These are phyloP conservation scores for Naganishia cerealis DNA, from an alignment of 1,284 basidiomycete genomes.

Conservation along the genomic window DNA sequence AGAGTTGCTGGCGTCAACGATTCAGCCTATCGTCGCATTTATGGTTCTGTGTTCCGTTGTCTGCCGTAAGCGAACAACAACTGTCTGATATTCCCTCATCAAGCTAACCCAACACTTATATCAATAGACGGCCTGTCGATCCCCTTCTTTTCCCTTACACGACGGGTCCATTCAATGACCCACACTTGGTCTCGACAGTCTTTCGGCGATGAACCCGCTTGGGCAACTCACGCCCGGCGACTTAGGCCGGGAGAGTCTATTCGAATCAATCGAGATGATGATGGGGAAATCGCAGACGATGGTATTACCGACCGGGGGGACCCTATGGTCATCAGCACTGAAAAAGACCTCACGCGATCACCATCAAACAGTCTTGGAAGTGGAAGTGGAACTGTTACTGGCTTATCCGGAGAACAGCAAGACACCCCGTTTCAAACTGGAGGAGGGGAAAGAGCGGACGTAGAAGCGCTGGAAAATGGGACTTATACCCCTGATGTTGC, in stretches of 20 bases:
- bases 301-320: slow-evolving; percentile 35
- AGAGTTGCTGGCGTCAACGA: slow-evolving; percentile 68
- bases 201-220: slow-evolving; percentile 62
- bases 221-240: slow-evolving; percentile 74
- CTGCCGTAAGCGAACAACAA: slow-evolving; percentile 61
- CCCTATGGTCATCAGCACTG: slow-evolving; percentile 26
- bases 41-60: slow-evolving; percentile 84
- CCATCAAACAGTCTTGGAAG: slow-evolving; percentile 18
- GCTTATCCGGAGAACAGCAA: slow-evolving; percentile 7
- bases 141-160: slow-evolving; percentile 84
- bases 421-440: slow-evolving; percentile 31
- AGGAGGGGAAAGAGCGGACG: slow-evolving; percentile 42
- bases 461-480: slow-evolving; percentile 32
- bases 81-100: neutral
- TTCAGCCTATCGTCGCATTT: slow-evolving; percentile 87
- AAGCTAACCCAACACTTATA: neutral
- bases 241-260: slow-evolving; percentile 68
- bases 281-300: slow-evolving; percentile 44
- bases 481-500: slow-evolving; percentile 26
- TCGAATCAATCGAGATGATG: slow-evolving; percentile 75
- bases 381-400: slow-evolving; percentile 6
- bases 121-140: slow-evolving; percentile 80
- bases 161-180: slow-evolving; percentile 82
- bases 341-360: slow-evolving; percentile 36
- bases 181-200: slow-evolving; percentile 77